phyloP scores from a whole-genome alignment of 768 basidiomycete genomes.

The Mycena maculata region DNA sequence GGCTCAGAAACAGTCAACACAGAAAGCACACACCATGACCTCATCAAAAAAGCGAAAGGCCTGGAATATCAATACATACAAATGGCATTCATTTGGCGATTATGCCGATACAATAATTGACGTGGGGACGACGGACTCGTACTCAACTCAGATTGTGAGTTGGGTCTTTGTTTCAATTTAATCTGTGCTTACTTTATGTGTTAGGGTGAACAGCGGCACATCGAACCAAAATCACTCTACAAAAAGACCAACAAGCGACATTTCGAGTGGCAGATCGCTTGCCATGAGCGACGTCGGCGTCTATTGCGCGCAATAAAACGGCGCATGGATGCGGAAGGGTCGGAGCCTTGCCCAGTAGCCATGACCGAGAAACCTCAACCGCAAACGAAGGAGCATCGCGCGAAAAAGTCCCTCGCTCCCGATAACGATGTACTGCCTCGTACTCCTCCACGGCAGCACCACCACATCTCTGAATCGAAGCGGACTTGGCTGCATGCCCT shows the following conservation, averaged over 20 bases:
- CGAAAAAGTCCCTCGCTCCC: no score
- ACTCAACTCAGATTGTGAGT: constrained; percentile 40
- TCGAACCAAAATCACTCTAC: constrained; percentile 42
- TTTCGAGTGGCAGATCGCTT: constrained; percentile 37
- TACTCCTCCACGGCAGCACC: constrained; percentile 10
- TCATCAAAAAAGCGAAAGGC: constrained; percentile 1
- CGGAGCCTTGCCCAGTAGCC: no score
- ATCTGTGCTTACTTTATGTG: not conserved
- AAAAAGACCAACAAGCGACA: constrained; percentile 41
- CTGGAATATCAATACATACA: constrained; percentile 37
- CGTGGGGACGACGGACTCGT: constrained; percentile 40
- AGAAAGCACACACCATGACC: no score
- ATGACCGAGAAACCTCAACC: no score
- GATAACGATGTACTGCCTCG: no score
- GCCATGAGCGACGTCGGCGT: constrained; percentile 4
- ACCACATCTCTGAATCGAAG: constrained; percentile 24
- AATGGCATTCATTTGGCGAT: constrained; percentile 39
- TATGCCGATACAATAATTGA: constrained; percentile 27
- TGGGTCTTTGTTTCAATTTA: not conserved
- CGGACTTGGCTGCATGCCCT: not conserved
- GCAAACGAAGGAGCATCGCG: no score
- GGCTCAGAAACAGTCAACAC: not conserved
- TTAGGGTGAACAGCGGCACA: constrained; percentile 50
- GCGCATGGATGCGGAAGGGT: not conserved
- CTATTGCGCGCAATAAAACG: not conserved